Evolutionary conservation across 2,329 filamentous ascomycete genomes (phyloP).

Genomic region (Pseudogymnoascus sp.): DNA sequence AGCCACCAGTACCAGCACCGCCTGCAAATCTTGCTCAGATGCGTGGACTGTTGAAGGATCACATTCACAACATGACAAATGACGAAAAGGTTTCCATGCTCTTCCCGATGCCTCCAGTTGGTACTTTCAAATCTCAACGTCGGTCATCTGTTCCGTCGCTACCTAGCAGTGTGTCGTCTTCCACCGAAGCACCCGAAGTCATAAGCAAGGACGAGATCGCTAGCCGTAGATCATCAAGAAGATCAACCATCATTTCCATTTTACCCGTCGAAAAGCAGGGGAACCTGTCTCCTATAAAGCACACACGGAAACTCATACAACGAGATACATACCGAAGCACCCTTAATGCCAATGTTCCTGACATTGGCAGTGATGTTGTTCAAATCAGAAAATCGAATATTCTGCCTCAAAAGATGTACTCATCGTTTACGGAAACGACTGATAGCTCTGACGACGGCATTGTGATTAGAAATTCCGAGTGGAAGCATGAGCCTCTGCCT

Average conservation of each 20-base stretch:
- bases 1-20: slow-evolving; percentile 33
- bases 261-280: not conserved
- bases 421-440: not conserved
- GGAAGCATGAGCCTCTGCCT: not conserved
- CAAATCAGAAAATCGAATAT: not conserved
- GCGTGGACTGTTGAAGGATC: slow-evolving; percentile 39
- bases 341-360: not conserved
- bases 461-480: not conserved
- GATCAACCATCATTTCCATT: slow-evolving; percentile 21
- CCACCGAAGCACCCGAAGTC: slow-evolving; percentile 18
- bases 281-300: not conserved
- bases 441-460: not conserved
- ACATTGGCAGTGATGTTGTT: not conserved
- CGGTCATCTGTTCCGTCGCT: slow-evolving; percentile 40
- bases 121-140: slow-evolving; percentile 24
- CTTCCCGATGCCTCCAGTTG: slow-evolving; percentile 35
- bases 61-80: slow-evolving; percentile 51
- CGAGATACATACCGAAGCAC: not conserved
- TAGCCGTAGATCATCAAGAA: slow-evolving; percentile 21
- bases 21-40: slow-evolving; percentile 35
- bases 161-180: slow-evolving; percentile 28
- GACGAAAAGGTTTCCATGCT: slow-evolving; percentile 49
- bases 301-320: not conserved
- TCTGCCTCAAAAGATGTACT: not conserved
- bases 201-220: slow-evolving; percentile 22